Evolutionary conservation across 208 protist genomes (phyloP).

Genomic region (Crithidia expoeki): DNA sequence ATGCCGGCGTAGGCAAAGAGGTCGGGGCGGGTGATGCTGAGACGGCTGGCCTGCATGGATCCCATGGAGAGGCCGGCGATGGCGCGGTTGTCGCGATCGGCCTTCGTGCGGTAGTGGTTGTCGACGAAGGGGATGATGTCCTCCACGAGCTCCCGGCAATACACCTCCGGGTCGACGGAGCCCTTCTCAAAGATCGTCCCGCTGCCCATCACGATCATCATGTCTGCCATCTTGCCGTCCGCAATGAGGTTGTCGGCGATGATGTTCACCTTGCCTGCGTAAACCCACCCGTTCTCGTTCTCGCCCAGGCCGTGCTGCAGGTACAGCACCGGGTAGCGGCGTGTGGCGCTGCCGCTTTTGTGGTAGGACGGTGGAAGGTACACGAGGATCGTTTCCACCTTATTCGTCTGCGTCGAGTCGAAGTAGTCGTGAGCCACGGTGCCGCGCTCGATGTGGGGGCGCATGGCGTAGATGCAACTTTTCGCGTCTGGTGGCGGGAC

Average conservation of each 20-base stretch:
- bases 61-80: constrained; percentile 42
- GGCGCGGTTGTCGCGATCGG: constrained; percentile 33
- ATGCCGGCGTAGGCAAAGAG: constrained; percentile 39
- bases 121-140: constrained; percentile 45
- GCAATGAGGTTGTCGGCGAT: constrained; percentile 47
- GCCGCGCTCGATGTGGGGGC: constrained; percentile 22
- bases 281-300: constrained; percentile 28
- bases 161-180: not conserved
- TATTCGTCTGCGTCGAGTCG: constrained; percentile 23
- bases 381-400: constrained; percentile 33
- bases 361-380: constrained; percentile 46
- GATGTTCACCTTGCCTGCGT: constrained; percentile 45
- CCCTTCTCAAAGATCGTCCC: constrained; percentile 16
- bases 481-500: constrained; percentile 24
- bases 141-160: constrained; percentile 11
- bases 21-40: constrained; percentile 36
- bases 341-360: constrained; percentile 19
- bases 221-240: constrained; percentile 20
- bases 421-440: constrained; percentile 32
- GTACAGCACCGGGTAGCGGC: constrained; percentile 44
- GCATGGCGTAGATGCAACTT: constrained; percentile 15
- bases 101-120: constrained; percentile 29
- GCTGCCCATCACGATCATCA: constrained; percentile 33
- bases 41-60: constrained; percentile 38
- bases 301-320: constrained; percentile 39